Evolutionary conservation across 352 stramenopile species (phyloP).

Genomic region (Pythium monospermum): DNA sequence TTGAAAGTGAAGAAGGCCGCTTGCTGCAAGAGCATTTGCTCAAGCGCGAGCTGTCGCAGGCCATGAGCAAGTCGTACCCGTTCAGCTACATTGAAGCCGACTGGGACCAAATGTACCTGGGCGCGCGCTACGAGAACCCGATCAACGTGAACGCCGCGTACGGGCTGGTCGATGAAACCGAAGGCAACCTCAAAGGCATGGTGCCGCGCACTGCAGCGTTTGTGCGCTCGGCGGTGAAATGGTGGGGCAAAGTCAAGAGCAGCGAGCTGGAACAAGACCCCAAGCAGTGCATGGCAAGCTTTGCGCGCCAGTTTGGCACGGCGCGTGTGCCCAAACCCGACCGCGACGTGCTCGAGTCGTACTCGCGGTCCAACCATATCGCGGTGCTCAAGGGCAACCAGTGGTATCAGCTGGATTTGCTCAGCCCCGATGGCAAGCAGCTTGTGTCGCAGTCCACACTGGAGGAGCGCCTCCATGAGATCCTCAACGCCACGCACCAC

Average conservation of each 20-base stretch:
- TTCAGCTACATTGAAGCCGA: constrained; percentile 92
- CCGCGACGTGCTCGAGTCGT: constrained; percentile 70
- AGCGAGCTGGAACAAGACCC: constrained; percentile 87
- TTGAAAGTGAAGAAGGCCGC: constrained; percentile 31
- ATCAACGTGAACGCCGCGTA: constrained; percentile 92
- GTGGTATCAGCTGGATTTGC: constrained; percentile 79
- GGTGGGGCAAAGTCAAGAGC: constrained; percentile 85
- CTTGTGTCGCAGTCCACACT: constrained; percentile 69
- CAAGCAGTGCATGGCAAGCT: constrained; percentile 88
- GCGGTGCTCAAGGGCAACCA: constrained; percentile 85
- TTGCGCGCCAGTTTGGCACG: constrained; percentile 84
- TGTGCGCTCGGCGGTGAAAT: constrained; percentile 80
- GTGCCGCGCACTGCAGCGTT: constrained; percentile 72
- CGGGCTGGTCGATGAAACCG: constrained; percentile 74
- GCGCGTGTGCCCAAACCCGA: constrained; percentile 70
- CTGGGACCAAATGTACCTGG: constrained; percentile 91
- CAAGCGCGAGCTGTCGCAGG: constrained; percentile 59
- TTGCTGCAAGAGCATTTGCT: constrained; percentile 31
- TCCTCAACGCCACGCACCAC: constrained; percentile 45
- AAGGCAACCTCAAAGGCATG: constrained; percentile 64
- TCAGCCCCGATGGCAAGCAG: constrained; percentile 79
- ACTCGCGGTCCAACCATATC: constrained; percentile 81
- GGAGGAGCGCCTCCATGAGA: constrained; percentile 57
- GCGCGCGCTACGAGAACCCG: constrained; percentile 82
- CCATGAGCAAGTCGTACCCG: constrained; percentile 80